phyloP scores from a whole-genome alignment of 2,329 filamentous ascomycete species.

The Colletotrichum phormii region DNA sequence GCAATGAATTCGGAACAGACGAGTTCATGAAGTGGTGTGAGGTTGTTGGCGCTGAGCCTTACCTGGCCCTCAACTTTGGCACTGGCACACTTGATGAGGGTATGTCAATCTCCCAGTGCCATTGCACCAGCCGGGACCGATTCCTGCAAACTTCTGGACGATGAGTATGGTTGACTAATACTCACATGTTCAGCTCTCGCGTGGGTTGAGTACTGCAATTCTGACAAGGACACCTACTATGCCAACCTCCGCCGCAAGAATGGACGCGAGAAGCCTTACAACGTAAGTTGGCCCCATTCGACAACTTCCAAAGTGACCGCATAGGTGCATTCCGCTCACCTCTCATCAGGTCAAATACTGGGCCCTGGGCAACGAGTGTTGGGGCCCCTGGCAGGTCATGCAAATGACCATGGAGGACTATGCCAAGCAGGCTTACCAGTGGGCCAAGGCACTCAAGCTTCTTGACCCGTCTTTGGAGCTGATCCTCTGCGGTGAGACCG shows the following conservation, averaged over 20 bases:
- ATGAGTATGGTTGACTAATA: not conserved
- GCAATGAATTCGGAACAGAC: conserved; percentile 85
- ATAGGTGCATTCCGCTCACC: conserved; percentile 1
- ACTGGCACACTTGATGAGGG: conserved; percentile 69
- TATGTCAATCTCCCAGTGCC: conserved; percentile 30
- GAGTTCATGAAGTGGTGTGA: conserved; percentile 89
- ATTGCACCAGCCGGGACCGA: not conserved
- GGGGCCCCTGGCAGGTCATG: conserved; percentile 75
- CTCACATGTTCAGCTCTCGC: conserved; percentile 62
- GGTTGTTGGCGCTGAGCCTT: conserved; percentile 79
- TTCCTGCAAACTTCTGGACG: not conserved
- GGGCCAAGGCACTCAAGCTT: conserved; percentile 79
- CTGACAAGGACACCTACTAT: conserved; percentile 80
- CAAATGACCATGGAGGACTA: conserved; percentile 78
- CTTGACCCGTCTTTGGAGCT: conserved; percentile 76
- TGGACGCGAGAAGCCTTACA: conserved; percentile 81
- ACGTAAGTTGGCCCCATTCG: conserved; percentile 44
- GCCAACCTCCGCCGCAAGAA: conserved; percentile 83
- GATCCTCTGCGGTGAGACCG: conserved; percentile 81
- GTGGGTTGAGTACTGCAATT: conserved; percentile 91
- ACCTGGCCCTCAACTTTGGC: conserved; percentile 84
- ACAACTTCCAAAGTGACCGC: too few relatives aligned
- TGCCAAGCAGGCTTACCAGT: conserved; percentile 75
- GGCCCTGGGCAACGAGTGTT: conserved; percentile 83
- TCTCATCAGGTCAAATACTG: conserved; percentile 78